Evolutionary conservation across 371 early-diverging fungal species (phyloP).

Genomic region (Rhizopus delemar): DNA sequence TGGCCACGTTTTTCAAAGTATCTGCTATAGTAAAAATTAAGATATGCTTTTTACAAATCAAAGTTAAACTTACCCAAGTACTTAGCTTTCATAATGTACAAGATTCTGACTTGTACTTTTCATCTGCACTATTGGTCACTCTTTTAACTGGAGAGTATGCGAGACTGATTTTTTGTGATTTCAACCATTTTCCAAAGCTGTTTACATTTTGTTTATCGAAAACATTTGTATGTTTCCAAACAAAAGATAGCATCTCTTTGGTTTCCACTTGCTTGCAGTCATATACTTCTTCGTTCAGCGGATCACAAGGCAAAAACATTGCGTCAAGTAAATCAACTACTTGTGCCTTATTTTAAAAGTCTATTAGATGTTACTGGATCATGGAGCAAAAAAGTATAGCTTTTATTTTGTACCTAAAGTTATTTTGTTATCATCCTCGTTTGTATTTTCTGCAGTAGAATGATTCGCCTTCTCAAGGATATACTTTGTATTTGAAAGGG

Average conservation of each 20-base stretch:
- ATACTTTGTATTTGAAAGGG: constrained; percentile 22
- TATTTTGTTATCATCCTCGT: constrained; percentile 20
- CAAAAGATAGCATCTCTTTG: constrained; percentile 17
- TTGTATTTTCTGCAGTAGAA: constrained; percentile 19
- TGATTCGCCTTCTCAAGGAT: too few relatives aligned
- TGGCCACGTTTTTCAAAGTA: background rate
- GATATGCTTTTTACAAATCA: constrained; percentile 21
- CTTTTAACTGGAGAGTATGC: constrained; percentile 18
- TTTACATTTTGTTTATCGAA: constrained; percentile 18
- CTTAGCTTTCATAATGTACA: constrained; percentile 26
- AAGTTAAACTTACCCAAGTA: constrained; percentile 25
- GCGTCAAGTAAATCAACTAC: constrained; percentile 14
- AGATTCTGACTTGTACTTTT: constrained; percentile 25
- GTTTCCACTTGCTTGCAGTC: constrained; percentile 22
- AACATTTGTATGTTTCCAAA: constrained; percentile 12
- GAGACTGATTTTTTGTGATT: constrained; percentile 17
- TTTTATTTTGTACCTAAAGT: constrained; percentile 20
- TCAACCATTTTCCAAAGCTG: constrained; percentile 25
- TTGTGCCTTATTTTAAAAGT: constrained; percentile 21
- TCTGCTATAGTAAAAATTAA: constrained; percentile 13
- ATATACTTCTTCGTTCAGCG: constrained; percentile 25
- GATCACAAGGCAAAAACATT: constrained; percentile 21
- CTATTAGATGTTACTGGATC: constrained; percentile 20
- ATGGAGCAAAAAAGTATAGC: constrained; percentile 14
- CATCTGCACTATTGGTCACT: constrained; percentile 12